These are phyloP conservation scores for Pythium oligandrum DNA, from an alignment of 352 stramenopile species.

Conservation along the genomic window DNA sequence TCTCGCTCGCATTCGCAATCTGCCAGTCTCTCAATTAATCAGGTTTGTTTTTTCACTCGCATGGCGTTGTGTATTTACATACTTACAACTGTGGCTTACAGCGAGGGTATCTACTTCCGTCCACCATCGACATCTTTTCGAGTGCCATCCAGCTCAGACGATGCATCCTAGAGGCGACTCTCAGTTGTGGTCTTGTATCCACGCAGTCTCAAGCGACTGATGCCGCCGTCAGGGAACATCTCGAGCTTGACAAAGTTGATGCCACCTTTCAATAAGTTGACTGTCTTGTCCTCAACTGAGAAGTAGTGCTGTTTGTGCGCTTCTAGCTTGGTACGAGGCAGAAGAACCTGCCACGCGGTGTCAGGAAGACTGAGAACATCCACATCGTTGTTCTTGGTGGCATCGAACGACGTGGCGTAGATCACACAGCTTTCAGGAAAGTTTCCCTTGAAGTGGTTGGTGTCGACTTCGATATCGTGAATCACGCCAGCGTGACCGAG, in stretches of 20 bases:
- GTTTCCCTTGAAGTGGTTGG: slow-evolving; percentile 95
- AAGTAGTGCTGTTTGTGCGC: slow-evolving; percentile 89
- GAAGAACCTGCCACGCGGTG: slow-evolving; percentile 78
- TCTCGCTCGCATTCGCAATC: slow-evolving; percentile 7
- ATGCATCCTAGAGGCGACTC: background rate
- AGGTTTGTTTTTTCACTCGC: slow-evolving; percentile 3
- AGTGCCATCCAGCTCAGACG: background rate
- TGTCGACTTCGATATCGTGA: slow-evolving; percentile 85
- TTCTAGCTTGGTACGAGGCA: slow-evolving; percentile 83
- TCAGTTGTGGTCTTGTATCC: slow-evolving; percentile 42
- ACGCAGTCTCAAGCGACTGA: slow-evolving; percentile 87
- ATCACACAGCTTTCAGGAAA: slow-evolving; percentile 90
- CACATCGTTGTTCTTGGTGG: slow-evolving; percentile 14
- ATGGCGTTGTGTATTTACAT: background rate
- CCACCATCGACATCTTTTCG: background rate
- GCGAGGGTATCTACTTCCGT: slow-evolving; percentile 7
- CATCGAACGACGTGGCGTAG: slow-evolving; percentile 59
- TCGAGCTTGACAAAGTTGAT: slow-evolving; percentile 92
- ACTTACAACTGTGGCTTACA: background rate
- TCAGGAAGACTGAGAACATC: slow-evolving; percentile 33
- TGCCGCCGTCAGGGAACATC: slow-evolving; percentile 93
- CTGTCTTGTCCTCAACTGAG: slow-evolving; percentile 38
- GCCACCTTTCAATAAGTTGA: slow-evolving; percentile 47
- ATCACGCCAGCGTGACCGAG: slow-evolving; percentile 78
- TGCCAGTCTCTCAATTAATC: slow-evolving; percentile 9